A percentile compares a stretch with the other conserved stretches of the same genome.
phyloP scores from a whole-genome alignment of 1,284 basidiomycete species.

The Cerrena zonata region DNA sequence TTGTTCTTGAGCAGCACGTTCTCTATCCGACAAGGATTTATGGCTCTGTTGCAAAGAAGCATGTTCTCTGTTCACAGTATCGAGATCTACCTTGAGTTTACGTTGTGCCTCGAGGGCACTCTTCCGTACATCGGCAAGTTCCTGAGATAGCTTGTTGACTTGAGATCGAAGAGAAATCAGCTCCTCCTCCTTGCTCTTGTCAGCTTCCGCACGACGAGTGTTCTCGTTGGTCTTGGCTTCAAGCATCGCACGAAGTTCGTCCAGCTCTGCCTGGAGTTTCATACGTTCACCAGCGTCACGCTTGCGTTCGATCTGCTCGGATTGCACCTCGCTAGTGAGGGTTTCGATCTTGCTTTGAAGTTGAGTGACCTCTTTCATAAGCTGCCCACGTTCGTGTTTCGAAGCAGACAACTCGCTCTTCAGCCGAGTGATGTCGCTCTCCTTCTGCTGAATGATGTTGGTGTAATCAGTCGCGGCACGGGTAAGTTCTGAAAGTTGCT shows the following conservation, averaged over 20 bases:
- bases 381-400: constrained; percentile 48
- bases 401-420: constrained; percentile 49
- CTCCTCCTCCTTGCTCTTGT: constrained; percentile 85
- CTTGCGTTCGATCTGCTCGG: constrained; percentile 57
- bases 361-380: constrained; percentile 58
- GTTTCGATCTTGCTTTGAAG: constrained; percentile 68
- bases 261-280: constrained; percentile 78
- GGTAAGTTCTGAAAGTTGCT: constrained; percentile 74
- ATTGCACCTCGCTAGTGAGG: constrained; percentile 58
- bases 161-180: constrained; percentile 70
- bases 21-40: constrained; percentile 56
- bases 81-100: constrained; percentile 65
- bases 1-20: constrained; percentile 47
- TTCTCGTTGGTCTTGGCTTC: constrained; percentile 85
- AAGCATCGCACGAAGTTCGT: constrained; percentile 77
- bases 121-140: constrained; percentile 55
- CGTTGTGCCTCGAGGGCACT: constrained; percentile 57
- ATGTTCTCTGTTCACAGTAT: constrained; percentile 54
- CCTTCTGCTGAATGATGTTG: constrained; percentile 72
- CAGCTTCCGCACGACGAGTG: constrained; percentile 75
- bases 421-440: constrained; percentile 65
- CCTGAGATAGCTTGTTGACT: constrained; percentile 51
- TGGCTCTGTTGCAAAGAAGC: constrained; percentile 53
- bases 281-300: constrained; percentile 47
- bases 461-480: constrained; percentile 78